Base-by-base conservation (phyloP, 2,329 filamentous ascomycete species). In the Xylariales sp. region DNA sequence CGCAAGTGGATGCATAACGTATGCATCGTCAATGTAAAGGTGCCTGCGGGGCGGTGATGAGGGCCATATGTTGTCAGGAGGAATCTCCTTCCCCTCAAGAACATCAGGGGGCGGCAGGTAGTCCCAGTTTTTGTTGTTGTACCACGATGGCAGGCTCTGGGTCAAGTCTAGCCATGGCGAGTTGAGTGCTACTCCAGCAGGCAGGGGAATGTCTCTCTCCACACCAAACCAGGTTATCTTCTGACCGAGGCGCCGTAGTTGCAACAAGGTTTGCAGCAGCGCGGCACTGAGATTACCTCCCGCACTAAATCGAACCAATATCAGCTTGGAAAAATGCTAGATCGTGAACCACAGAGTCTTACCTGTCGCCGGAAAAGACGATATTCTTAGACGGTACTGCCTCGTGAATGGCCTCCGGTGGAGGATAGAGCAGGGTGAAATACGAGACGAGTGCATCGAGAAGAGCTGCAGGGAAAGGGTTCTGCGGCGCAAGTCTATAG, bases 161-260 rank as follows among this genome's bases (percentile, higher is more conserved):
- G 78, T 77, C 13, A 89, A 63, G 56, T 93, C 87, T 6, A 81
- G 55, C 85, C 85, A 91, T 3, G 84, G 81, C 2, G 78, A 83
- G 47, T 73, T 75, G 25, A 76, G 61, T 4, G 80, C 72, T 1
- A 79, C 60, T 28, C 78, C 85, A 0, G 77, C 84, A 0, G 87
- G 85, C 0, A 90, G 61, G 0, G 81, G 83, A 0, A 88, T 60
- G 1, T 67, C 56, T 17, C 81, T 72, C 5, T 66, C 53, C 36
- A 66, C 54, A 28, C 81, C 81, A 50, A 85, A 70, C 73, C 83
- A 89, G 4, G 52, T 44, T 18, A 88, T 62, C 2, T 58, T 71
- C 2, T 65, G 43, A 43, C 59, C 52, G 45, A 65, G 59, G 37
- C 70, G 63, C 27, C 62, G 59, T 12, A 90, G 63, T 40, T 88